Evolutionary conservation across 768 basidiomycete species (phyloP), one percentile per base, ranked within the genome.

Genomic region (Erythrobasidium yunnanense): DNA sequence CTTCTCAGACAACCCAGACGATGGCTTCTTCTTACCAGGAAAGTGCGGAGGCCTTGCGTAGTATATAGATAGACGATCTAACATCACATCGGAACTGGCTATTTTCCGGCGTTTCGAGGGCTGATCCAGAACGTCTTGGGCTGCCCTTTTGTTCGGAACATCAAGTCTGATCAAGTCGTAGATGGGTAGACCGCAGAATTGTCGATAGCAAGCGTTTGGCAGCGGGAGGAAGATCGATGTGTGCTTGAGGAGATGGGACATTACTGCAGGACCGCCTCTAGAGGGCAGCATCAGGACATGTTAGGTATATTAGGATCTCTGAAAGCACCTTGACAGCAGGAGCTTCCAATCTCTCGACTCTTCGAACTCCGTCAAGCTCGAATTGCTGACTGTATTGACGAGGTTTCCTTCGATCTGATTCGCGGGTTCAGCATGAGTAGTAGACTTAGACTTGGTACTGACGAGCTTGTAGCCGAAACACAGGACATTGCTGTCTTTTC

Each of bases 311-410:
- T 18, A 4, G 29, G 4, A 25, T 25, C n/a, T 4, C n/a, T 33
- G 18, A 27, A 45, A 18, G 22, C 17, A 34, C 56, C 56, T 42
- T 4, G 11, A 6, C 6, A 58, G 45, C 18, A 58, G 17, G 18
- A 58, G 56, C 42, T 58, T 58, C 56, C 56, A 58, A 5, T 58
- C 56, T n/a, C n/a, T 20, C n/a, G 56, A 58, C 29, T 58, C 56
- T 58, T 58, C 34, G 20, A 58, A 23, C 18, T 35, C 56, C 30
- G 56, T 58, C 22, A 35, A 13, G 23, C 34, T 35, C 22, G 56
- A 45, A 27, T 58, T 58, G 56, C 56, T 58, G 42, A 35, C 11
- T 17, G 27, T 42, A 45, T 46, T 58, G 35, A 25, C 5, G 5
- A 46, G 34, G 35, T 33, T 4, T 23, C 38, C 56, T 22, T 22